Evolutionary conservation across 75 land plant genomes (phyloP), one percentile per base, ranked within the genome.

Genomic region (Pinus tabuliformis): DNA sequence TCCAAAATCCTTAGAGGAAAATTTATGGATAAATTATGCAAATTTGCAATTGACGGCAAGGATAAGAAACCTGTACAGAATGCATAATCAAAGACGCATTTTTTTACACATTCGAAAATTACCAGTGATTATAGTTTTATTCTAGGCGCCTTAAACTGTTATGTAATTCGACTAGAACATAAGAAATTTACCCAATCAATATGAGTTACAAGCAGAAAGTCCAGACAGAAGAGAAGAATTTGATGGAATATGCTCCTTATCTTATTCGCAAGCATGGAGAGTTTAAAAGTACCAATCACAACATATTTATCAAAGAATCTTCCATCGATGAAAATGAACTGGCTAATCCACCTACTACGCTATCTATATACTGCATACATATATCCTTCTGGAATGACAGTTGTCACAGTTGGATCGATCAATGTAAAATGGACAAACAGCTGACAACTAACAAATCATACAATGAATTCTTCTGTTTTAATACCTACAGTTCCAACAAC

Each of bases 261-360:
- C 33, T 64, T 64, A 64, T 64, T 33, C 8, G 68, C 42, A 33
- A 64, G 42, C 33, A 15, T 33, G 18, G 42, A 36, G 17, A 18
- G 42, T 64, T 68, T 39, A n/a, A 28, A 12, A 42, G 72, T 17
- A 68, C 72, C 72, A 68, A 68, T 42, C 49, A 21, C 49, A 9
- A 68, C 15, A 42, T 68, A 39, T 20, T 68, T 68, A 68, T 42
- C 72, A 68, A 68, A 68, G 72, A 42, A 68, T 68, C 45, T 42
- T 39, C 72, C 45, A 42, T 24, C 42, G 42, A 68, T 64, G 2
- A 30, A 64, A 64, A 42, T 42, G 72, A 39, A 42, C 72, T 8
- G 15, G 49, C 21, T 42, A 42, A n/a, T n/a, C 52, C 72, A 42
- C 9, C 22, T 21, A n/a, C 72, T 20, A 36, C 68, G 21, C 72